Evolutionary conservation across 164 flowering plant species (phyloP).

Genomic region (Stephania cephalantha): DNA sequence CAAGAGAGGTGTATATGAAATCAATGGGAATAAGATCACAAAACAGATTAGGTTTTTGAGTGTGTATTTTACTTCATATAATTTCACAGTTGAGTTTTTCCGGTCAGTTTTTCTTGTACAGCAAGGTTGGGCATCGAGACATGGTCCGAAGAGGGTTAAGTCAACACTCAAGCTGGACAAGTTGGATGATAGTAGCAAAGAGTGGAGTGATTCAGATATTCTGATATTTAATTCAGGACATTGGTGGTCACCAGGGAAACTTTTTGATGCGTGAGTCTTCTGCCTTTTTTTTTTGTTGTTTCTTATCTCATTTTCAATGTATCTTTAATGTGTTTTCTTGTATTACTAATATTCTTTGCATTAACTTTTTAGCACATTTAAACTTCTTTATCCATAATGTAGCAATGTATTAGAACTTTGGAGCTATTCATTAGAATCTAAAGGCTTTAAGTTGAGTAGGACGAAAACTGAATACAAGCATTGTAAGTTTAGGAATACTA

Average conservation of each 20-base stretch:
- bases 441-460: too few species aligned
- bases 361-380: too few species aligned
- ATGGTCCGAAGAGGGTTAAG: slow-evolving; percentile 56
- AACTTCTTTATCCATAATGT: too few species aligned
- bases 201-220: slow-evolving; percentile 71
- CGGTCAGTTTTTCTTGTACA: slow-evolving; percentile 71
- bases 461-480: too few species aligned
- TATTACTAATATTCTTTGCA: too few species aligned
- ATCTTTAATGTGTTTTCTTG: background rate
- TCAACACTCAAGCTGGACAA: slow-evolving; percentile 51
- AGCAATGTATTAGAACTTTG: background rate
- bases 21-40: slow-evolving; percentile 60
- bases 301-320: background rate
- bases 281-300: background rate
- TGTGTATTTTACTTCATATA: slow-evolving; percentile 44
- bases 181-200: slow-evolving; percentile 49
- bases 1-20: slow-evolving; percentile 61
- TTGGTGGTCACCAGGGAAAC: slow-evolving; percentile 77
- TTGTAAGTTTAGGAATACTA: too few species aligned
- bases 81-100: slow-evolving; percentile 54
- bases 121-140: slow-evolving; percentile 40
- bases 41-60: slow-evolving; percentile 58
- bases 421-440: too few species aligned
- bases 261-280: slow-evolving; percentile 55
- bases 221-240: slow-evolving; percentile 81